phyloP scores from a whole-genome alignment of 2,329 filamentous ascomycete genomes.

The Plectosphaerella cucumerina region DNA sequence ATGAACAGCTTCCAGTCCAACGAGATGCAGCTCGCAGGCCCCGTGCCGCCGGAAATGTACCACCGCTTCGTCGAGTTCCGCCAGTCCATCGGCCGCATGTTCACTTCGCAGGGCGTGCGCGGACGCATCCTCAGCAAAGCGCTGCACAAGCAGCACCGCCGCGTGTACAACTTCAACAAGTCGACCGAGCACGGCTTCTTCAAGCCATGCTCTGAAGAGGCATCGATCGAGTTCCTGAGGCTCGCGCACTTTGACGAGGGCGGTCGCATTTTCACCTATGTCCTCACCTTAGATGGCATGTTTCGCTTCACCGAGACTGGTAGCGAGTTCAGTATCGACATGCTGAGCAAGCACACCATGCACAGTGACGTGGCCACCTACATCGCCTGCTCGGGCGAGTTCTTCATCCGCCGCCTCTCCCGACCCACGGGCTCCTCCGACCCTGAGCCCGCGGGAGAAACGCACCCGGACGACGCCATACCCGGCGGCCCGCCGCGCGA shows the following conservation, averaged over 20 bases:
- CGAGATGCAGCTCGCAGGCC: slow-evolving; percentile 82
- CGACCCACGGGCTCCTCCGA: slow-evolving; percentile 40
- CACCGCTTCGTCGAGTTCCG: slow-evolving; percentile 92
- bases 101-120: slow-evolving; percentile 70
- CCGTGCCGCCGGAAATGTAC: slow-evolving; percentile 75
- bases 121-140: slow-evolving; percentile 80
- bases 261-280: slow-evolving; percentile 84
- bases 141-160: slow-evolving; percentile 82
- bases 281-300: slow-evolving; percentile 80
- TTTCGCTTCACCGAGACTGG: slow-evolving; percentile 93
- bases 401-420: slow-evolving; percentile 73
- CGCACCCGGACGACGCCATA: slow-evolving; percentile 45
- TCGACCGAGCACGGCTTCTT: slow-evolving; percentile 70
- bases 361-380: slow-evolving; percentile 90
- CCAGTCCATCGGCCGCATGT: slow-evolving; percentile 87
- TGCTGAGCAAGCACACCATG: slow-evolving; percentile 95
- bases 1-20: slow-evolving; percentile 77
- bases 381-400: slow-evolving; percentile 89
- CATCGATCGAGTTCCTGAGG: slow-evolving; percentile 77
- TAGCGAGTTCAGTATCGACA: slow-evolving; percentile 90
- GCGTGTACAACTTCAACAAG: slow-evolving; percentile 84
- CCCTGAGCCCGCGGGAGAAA: slow-evolving; percentile 36
- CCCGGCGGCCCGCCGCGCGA: slow-evolving; percentile 40
- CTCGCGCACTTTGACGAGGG: slow-evolving; percentile 84
- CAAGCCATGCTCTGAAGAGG: slow-evolving; percentile 60